Evolutionary conservation across 2,329 filamentous ascomycete species (phyloP).

Genomic region (Aspergillus transmontanensis): DNA sequence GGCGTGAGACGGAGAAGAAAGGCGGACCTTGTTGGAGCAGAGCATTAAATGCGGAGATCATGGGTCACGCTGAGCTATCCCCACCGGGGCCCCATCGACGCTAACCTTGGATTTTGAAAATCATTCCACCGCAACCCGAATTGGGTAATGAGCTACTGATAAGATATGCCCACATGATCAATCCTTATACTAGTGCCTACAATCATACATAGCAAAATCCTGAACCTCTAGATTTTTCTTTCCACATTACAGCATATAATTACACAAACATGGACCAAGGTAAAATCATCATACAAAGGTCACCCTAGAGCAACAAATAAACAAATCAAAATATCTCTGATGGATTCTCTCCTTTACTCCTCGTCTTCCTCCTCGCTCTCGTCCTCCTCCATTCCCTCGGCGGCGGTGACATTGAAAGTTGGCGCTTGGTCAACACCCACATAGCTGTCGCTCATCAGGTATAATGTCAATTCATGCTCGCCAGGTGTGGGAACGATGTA

Average conservation of each 20-base stretch:
- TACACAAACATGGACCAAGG: conserved; percentile 9
- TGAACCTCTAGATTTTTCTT: not conserved
- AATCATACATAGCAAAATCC: too few species aligned
- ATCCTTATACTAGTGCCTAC: too few species aligned
- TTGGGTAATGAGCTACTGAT: not conserved
- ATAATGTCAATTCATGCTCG: conserved; percentile 84
- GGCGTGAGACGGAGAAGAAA: not conserved
- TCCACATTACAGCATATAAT: conserved; percentile 17
- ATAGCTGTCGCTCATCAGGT: conserved; percentile 96
- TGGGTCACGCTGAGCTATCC: not conserved
- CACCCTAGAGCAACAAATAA: conserved; percentile 8
- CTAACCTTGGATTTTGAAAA: not conserved
- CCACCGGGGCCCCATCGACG: not conserved
- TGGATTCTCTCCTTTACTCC: conserved; percentile 40
- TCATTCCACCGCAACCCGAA: conserved; percentile 1
- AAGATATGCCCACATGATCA: too few species aligned
- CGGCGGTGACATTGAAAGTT: conserved; percentile 79
- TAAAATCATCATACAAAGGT: conserved; percentile 1
- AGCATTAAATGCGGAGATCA: not conserved
- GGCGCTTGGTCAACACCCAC: conserved; percentile 96
- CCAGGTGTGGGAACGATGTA: conserved; percentile 86
- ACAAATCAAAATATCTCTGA: conserved; percentile 14
- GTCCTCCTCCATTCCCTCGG: conserved; percentile 94
- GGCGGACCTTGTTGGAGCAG: not conserved
- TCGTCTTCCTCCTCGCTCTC: conserved; percentile 80